Base-by-base conservation (phyloP, 2,329 filamentous ascomycete species). In the Colletotrichum spinosum region DNA sequence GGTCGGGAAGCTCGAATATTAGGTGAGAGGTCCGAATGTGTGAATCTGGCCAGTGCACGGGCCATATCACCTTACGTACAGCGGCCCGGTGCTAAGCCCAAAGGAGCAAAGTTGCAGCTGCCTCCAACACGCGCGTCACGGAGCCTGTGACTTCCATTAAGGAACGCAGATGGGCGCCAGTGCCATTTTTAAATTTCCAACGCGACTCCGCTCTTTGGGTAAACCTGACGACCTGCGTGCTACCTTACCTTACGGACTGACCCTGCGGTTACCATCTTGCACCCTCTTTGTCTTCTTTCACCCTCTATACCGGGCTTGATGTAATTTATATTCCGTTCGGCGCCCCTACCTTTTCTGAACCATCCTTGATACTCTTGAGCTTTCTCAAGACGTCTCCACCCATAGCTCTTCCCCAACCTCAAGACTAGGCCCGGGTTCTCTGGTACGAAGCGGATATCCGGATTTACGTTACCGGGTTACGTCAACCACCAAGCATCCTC, bases 11-110 rank as follows among this genome's bases (percentile, higher is more conserved):
- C 64, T 67, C 52, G 65, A 69, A 63, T 68, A 62, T 61, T 65
- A 25, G 25, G 25, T 25, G 25, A 25, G 65, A 61, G 62, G 66
- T 68, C 55, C 52, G 63, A 66, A 67, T 69, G 67, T 69, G 67
- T 68, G 67, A 68, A 68, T 68, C 67, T 69, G 67, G 67, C 66
- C 67, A 69, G 65, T 69, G 67, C 67, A 69, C 67, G 61, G 67
- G 46, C 67, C 67, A 69, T 1, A 12, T 25, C 8, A 38, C 52
- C 58, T 63, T 66, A 63, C 63, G 58, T 54, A 62, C 58, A 46
- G 58, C 52, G 42, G 52, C 15, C 8, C 7, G 0, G 8, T 17
- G 25, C 63, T 57, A 63, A 13, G 15, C 58, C 41, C 3, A 13
- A 63, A 53, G 4, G 12, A 25, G 63, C 11, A 63, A 66, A 48